Evolutionary conservation across 495 filamentous ascomycete species (phyloP).

Genomic region (Daldinia vernicosa): DNA sequence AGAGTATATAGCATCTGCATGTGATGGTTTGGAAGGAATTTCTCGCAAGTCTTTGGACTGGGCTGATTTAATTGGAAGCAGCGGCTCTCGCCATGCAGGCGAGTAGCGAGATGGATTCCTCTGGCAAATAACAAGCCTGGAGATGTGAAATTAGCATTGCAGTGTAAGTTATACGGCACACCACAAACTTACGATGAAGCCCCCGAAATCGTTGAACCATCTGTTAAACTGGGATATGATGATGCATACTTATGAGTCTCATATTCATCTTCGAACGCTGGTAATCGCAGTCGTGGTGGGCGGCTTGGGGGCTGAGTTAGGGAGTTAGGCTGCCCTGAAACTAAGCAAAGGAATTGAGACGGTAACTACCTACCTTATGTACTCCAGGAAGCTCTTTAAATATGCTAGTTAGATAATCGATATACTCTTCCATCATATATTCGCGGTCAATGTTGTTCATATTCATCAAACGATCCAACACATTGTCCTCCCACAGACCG

Average conservation of each 20-base stretch:
- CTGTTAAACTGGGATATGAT: conserved; percentile 9
- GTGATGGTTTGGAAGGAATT: neutral
- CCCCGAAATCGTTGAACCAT: neutral
- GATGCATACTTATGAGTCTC: neutral
- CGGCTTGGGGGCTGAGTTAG: neutral
- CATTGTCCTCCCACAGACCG: conserved; percentile 9
- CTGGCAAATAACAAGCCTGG: neutral
- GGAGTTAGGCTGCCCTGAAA: neutral
- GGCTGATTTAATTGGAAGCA: neutral
- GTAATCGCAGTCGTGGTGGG: neutral
- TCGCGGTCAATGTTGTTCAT: neutral
- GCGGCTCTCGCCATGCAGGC: neutral
- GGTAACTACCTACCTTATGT: conserved; percentile 4
- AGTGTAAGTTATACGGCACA: neutral
- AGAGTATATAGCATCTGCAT: neutral
- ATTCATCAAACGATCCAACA: conserved; percentile 4
- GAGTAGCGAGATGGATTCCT: neutral
- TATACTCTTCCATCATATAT: neutral
- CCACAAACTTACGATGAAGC: neutral
- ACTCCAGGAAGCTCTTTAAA: neutral
- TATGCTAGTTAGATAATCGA: neutral
- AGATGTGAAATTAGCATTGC: neutral
- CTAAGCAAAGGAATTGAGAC: neutral
- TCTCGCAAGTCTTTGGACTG: neutral
- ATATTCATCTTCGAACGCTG: neutral